Base-by-base conservation (phyloP, 371 early-diverging fungal genomes). In the Apophysomyces ossiformis region DNA sequence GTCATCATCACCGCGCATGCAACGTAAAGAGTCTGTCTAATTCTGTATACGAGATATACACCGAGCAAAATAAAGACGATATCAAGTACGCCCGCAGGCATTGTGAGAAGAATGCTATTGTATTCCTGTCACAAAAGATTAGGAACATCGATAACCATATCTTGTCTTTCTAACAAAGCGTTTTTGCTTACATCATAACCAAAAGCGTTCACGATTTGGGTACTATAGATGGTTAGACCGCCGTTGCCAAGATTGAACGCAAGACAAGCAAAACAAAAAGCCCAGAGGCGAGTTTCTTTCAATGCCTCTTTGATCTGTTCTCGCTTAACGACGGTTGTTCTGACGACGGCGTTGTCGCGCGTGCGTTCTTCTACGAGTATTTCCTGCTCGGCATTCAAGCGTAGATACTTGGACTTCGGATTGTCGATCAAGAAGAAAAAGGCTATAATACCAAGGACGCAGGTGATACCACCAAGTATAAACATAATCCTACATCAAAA, bases 191-290 rank as follows among this genome's bases (percentile, higher is more conserved):
- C 76, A 35, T 50, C 63, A 44, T 73, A 76, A 8, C 74, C 74
- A 63, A 76, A 68, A 5, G 69, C 71, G 37, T 67, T 62, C 15
- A 71, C 64, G 45, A 76, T 65, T 13, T 68, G 67, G 16, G 69
- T 68, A 58, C 66, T 72, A 37, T 69, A 77, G 3, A 61, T 70
- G 32, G 69, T 69, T 70, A 77, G 68, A 36, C 72, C 77, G 57
- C 77, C 77, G 32, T 77, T 77, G 56, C 71, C 72, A 11, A 77
- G 60, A 46, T 67, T 74, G 46, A 74, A 64, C n/a, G 65, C 47
- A 11, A 77, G 32, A 41, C 67, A 67, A 7, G 64, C 62, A 16
- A 77, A 16, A 35, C 67, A 62, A 50, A 77, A 62, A 6, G 69
- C 57, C 72, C 75, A 77, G 21, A 61, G 72, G 7, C 73, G 64